Conservation (phyloP, 1,284 basidiomycete species). For the Laetiporus sulphureus region DNA sequence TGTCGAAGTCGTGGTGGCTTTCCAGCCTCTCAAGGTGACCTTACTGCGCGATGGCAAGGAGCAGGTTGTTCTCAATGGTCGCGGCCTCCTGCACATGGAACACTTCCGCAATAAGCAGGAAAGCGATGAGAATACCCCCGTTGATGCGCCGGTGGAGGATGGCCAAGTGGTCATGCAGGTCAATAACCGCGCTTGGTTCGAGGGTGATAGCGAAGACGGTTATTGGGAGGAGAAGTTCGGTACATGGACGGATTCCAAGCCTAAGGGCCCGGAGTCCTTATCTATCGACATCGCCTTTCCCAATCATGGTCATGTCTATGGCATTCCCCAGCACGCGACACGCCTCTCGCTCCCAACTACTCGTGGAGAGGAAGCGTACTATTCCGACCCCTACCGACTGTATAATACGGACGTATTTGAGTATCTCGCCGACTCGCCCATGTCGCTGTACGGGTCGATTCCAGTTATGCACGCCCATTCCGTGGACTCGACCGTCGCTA, state of each 20-base stretch:
- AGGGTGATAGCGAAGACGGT: slow-evolving; percentile 75
- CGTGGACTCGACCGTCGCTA: slow-evolving; percentile 75
- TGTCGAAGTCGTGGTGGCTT: slow-evolving; percentile 62
- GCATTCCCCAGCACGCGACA: slow-evolving; percentile 96
- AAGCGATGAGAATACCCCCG: slow-evolving; percentile 27
- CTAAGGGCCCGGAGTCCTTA: slow-evolving; percentile 93
- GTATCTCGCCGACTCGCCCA: slow-evolving; percentile 86
- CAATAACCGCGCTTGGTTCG: slow-evolving; percentile 75
- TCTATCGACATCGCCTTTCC: slow-evolving; percentile 94
- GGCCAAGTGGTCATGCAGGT: slow-evolving; percentile 52
- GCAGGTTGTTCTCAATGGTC: slow-evolving; percentile 87
- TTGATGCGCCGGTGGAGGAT: slow-evolving; percentile 32
- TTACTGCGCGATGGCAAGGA: slow-evolving; percentile 71
- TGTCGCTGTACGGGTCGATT: slow-evolving; percentile 89
- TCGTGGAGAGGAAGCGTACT: slow-evolving; percentile 61
- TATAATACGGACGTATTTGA: slow-evolving; percentile 98
- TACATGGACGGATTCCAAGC: slow-evolving; percentile 88
- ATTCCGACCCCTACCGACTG: slow-evolving; percentile 89
- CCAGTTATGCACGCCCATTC: slow-evolving; percentile 94
- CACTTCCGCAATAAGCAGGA: slow-evolving; percentile 79
- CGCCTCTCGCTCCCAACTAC: slow-evolving; percentile 85
- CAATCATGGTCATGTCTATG: slow-evolving; percentile 83
- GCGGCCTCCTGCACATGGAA: slow-evolving; percentile 93
- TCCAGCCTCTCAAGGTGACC: slow-evolving; percentile 69
- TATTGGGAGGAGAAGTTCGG: slow-evolving; percentile 89